Conservation (phyloP, 441 rosid genomes). For the Eruca vesicaria region DNA sequence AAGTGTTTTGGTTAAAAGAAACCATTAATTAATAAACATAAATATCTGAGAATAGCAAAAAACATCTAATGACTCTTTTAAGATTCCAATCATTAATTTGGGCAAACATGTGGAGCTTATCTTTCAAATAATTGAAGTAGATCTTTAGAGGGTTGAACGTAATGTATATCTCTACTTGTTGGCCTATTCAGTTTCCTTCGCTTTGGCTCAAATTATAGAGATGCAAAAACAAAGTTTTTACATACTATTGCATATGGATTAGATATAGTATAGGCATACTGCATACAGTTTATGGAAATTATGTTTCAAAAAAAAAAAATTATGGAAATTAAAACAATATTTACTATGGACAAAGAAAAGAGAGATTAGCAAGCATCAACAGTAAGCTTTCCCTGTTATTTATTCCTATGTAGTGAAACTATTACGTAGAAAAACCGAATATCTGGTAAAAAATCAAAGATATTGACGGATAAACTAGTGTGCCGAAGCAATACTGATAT, state of each 20-base stretch:
- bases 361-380: neutral
- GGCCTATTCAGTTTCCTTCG: neutral
- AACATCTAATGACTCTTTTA: slow-evolving; percentile 11
- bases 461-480: too few relatives aligned
- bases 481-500: too few relatives aligned
- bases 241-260: too few relatives aligned
- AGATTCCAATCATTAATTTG: slow-evolving; percentile 6
- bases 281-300: too few relatives aligned
- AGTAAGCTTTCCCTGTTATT: neutral
- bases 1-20: slow-evolving; percentile 12
- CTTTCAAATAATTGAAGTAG: slow-evolving; percentile 16
- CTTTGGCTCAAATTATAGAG: too few relatives aligned
- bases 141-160: neutral
- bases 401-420: neutral
- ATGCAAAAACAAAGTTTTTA: too few relatives aligned
- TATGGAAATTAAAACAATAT: too few relatives aligned
- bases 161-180: neutral
- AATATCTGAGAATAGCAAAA: slow-evolving; percentile 21
- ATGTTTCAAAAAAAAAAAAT: too few relatives aligned
- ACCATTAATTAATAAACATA: neutral
- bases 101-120: slow-evolving; percentile 15
- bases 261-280: too few relatives aligned
- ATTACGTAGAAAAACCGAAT: too few relatives aligned
- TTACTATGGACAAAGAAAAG: neutral
- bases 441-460: too few relatives aligned